Evolutionary conservation across 805 yeast genomes (phyloP), one percentile per base, ranked within the genome.

Genomic region (Aciculoconidium aculeatum): DNA sequence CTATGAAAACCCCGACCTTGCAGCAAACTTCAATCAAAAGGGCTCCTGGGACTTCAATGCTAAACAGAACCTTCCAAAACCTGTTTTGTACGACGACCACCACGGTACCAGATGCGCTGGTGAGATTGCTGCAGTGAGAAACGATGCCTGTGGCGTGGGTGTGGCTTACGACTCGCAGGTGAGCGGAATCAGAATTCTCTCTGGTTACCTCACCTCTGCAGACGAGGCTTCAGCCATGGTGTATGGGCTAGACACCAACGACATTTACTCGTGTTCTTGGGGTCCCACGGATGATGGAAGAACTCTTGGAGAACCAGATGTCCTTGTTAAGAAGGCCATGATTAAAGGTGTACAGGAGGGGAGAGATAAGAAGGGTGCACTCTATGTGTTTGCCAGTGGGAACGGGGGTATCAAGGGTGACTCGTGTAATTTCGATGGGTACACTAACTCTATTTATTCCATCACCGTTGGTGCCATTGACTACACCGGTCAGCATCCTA

Each of bases 91-190:
- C 6, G 94, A 83, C 52, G 98, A 92, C 53, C 77, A 78, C 44
- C 98, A 92, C 53, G 98, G 98, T 5, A 92, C 98, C 0, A 65
- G 98, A 41, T 92, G 98, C 62, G 97, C 98, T 2, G 97, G 96
- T 21, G 98, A 92, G 55, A 82, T 92, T 34, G 96, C 96, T 0
- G 86, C 84, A 4, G 92, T 80, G 3, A 87, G 75, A 30, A 90
- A 92, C 53, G 81, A 75, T 17, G 79, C 67, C 12, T 92, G 98
- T 58, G 98, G 98, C n/a, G 70, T 92, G 5, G 98, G 98, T 25
- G 94, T 88, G n/a, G 97, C 96, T 0, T 87, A 74, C 45, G 74
- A 75, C 34, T 76, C 95, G 4, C 74, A 80, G 45, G 94, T 92
- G 3, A 70, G 95, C 2, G 98, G 98, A 0, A 73, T 92, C 18